A percentile compares a stretch with the other conserved stretches of the same genome.
Evolutionary conservation across 2,329 filamentous ascomycete genomes (phyloP).

Genomic region (Pseudogymnoascus verrucosus): DNA sequence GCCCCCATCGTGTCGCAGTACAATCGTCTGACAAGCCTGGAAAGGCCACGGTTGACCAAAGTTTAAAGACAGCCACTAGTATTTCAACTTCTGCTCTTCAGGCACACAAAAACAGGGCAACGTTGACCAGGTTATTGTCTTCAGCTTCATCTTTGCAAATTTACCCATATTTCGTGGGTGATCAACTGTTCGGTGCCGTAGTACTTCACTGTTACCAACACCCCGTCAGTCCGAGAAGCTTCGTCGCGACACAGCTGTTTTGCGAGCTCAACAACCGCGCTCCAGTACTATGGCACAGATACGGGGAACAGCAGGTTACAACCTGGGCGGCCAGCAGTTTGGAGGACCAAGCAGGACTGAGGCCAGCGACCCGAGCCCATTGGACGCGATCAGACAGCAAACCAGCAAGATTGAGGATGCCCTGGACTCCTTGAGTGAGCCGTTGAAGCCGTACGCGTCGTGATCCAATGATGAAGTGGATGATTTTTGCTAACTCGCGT

Average conservation of each 20-base stretch:
- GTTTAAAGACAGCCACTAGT: conserved; percentile 8
- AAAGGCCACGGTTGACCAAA: conserved; percentile 11
- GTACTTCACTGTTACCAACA: conserved; percentile 5
- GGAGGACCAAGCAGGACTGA: conserved; percentile 28
- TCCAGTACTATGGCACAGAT: conserved; percentile 45
- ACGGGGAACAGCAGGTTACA: conserved; percentile 43
- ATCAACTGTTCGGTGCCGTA: background rate
- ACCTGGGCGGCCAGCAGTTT: conserved; percentile 28
- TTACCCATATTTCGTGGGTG: background rate
- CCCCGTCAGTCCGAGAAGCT: background rate
- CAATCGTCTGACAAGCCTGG: conserved; percentile 4
- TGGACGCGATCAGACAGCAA: conserved; percentile 86
- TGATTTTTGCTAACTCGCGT: conserved; percentile 15
- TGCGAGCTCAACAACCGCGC: background rate
- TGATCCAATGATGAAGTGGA: conserved; percentile 9
- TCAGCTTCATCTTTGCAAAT: conserved; percentile 4
- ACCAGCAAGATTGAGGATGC: conserved; percentile 98
- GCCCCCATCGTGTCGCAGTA: background rate
- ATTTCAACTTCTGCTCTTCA: conserved; percentile 3
- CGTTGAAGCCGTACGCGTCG: conserved; percentile 79
- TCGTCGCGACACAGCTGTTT: conserved; percentile 1
- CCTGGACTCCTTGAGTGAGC: conserved; percentile 79
- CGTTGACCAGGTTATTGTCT: background rate
- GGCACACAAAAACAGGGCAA: conserved; percentile 5
- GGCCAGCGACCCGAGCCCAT: conserved; percentile 32